Evolutionary conservation across 768 basidiomycete genomes (phyloP).

Genomic region (Lentinula aciculospora): DNA sequence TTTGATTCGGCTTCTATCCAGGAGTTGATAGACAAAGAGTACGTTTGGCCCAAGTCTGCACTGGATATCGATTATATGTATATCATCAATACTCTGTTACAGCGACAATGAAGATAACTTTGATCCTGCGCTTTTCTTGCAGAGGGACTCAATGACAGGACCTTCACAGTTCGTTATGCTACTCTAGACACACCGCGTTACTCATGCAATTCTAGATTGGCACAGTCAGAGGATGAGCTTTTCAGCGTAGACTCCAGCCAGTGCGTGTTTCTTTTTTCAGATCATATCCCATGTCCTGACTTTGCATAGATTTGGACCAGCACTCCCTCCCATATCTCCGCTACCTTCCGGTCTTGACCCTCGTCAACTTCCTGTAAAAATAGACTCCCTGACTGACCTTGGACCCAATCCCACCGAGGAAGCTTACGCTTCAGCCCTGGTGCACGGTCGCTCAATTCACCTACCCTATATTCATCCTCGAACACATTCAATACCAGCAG

Average conservation of each 20-base stretch:
- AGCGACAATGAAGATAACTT: not conserved
- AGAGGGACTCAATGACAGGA: not conserved
- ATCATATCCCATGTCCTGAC: not conserved
- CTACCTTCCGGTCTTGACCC: conserved; percentile 11
- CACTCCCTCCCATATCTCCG: not conserved
- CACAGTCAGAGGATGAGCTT: not conserved
- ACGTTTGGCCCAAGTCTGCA: not conserved
- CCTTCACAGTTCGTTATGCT: not conserved
- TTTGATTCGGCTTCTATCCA: not conserved
- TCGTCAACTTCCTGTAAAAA: conserved; percentile 12
- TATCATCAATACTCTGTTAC: not conserved
- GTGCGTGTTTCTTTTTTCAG: not conserved
- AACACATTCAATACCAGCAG: conserved; percentile 71
- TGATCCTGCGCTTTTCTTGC: not conserved
- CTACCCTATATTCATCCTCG: conserved; percentile 51
- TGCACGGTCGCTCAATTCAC: conserved; percentile 58
- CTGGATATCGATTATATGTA: not conserved
- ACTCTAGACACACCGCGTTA: too few species aligned
- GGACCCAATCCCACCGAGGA: conserved; percentile 30
- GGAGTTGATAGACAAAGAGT: conserved; percentile 2
- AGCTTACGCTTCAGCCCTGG: conserved; percentile 47
- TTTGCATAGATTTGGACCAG: not conserved
- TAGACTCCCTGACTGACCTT: conserved; percentile 11
- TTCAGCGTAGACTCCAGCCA: not conserved
- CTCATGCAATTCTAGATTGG: not conserved